phyloP scores from a whole-genome alignment of 208 protist genomes.

The Acanthamoeba lenticulata region DNA sequence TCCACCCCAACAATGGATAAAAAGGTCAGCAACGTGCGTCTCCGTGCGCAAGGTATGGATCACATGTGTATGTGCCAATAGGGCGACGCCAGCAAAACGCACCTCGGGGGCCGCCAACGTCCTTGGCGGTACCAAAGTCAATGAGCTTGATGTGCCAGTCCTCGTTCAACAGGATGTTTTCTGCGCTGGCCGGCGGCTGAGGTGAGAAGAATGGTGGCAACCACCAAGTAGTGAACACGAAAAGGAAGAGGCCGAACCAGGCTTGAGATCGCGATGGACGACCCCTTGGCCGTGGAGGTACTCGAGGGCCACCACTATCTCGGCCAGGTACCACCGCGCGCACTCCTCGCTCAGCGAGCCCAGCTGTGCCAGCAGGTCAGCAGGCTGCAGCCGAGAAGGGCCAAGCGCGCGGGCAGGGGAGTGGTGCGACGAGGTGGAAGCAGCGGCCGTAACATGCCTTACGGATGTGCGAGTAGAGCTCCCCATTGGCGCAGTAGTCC shows the following conservation, averaged over 20 bases:
- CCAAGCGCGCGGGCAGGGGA: not conserved
- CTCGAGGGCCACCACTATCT: not conserved
- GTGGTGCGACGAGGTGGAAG: not conserved
- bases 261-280: conserved; percentile 22
- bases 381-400: not conserved
- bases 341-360: conserved; percentile 34
- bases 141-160: not conserved
- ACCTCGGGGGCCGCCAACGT: too few species aligned
- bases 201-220: too few species aligned
- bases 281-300: conserved; percentile 12
- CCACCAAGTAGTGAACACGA: not conserved
- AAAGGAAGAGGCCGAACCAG: not conserved
- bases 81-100: too few species aligned
- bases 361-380: not conserved
- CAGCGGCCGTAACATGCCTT: not conserved
- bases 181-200: too few species aligned
- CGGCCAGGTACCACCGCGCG: not conserved
- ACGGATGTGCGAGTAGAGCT: not conserved
- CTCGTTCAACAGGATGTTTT: not conserved
- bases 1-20: too few species aligned
- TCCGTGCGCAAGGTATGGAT: too few species aligned
- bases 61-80: too few species aligned
- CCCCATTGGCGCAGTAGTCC: conserved; percentile 50
- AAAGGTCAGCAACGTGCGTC: too few species aligned
- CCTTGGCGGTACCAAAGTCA: conserved; percentile 12